Conservation (phyloP, 306 rosid species). For the Cicer bijugum region DNA sequence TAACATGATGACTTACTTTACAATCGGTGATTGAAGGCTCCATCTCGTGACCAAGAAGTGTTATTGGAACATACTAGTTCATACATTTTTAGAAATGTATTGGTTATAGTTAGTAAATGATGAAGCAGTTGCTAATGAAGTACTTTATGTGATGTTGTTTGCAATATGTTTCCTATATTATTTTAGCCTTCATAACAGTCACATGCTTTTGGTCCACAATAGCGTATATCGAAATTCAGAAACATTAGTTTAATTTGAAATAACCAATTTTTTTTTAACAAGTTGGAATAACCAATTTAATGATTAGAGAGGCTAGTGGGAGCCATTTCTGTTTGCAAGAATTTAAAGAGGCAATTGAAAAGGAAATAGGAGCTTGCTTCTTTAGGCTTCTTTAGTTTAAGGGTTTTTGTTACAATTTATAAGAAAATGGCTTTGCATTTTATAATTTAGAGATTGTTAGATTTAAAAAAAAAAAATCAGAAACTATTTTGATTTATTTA, state of each 20-base stretch:
- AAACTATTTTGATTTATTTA: no score
- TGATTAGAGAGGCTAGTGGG: neutral
- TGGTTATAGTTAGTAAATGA: neutral
- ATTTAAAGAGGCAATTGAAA: neutral
- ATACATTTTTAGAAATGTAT: slow-evolving; percentile 15
- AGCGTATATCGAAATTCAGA: neutral
- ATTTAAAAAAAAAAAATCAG: no score
- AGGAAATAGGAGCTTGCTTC: neutral
- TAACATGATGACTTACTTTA: neutral
- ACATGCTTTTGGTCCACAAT: neutral
- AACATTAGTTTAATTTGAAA: neutral
- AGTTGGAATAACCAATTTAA: neutral
- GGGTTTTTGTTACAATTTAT: no score
- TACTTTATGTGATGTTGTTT: slow-evolving; percentile 14
- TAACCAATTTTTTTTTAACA: neutral
- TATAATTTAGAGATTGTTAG: no score
- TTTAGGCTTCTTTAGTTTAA: no score
- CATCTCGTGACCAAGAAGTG: slow-evolving; percentile 44
- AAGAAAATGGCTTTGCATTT: no score
- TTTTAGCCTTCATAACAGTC: neutral
- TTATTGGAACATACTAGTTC: neutral
- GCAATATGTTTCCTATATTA: neutral
- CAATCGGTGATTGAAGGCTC: slow-evolving; percentile 35
- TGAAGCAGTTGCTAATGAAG: neutral
- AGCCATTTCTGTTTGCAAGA: neutral